Percentiles rank a stretch among this genome's conserved stretches.
Conservation (phyloP, 768 basidiomycete species). For the Suillus cothurnatus region DNA sequence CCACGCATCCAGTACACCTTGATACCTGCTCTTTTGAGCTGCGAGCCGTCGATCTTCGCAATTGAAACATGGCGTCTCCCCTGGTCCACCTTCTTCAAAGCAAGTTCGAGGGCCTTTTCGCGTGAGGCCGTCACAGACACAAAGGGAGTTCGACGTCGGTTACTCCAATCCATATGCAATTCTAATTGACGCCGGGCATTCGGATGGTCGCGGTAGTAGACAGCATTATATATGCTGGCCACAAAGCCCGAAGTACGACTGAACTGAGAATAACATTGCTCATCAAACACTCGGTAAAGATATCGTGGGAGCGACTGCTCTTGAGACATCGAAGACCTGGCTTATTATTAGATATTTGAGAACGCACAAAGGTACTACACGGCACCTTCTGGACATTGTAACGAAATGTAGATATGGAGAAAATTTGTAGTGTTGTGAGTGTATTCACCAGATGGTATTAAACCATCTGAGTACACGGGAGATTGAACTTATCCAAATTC, state of each 20-base stretch:
- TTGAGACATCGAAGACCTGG: background rate
- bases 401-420: too few species aligned
- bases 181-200: background rate
- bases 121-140: background rate
- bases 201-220: background rate
- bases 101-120: background rate
- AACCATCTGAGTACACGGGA: too few species aligned
- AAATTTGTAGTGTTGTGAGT: too few species aligned
- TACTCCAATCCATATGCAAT: background rate
- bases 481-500: too few species aligned
- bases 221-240: background rate
- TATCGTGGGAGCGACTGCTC: too few species aligned
- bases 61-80: too few species aligned
- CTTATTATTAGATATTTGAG: background rate
- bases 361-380: background rate
- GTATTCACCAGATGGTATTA: too few species aligned
- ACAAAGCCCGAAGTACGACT: background rate
- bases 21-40: too few species aligned
- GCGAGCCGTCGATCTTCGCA: too few species aligned
- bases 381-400: too few species aligned
- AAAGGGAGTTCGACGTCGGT: background rate
- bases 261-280: background rate
- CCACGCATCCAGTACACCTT: too few species aligned
- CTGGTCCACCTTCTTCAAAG: background rate
- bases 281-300: background rate